Evolutionary conservation across 2,329 filamentous ascomycete genomes (phyloP).

Genomic region (Alternaria brassicicola): DNA sequence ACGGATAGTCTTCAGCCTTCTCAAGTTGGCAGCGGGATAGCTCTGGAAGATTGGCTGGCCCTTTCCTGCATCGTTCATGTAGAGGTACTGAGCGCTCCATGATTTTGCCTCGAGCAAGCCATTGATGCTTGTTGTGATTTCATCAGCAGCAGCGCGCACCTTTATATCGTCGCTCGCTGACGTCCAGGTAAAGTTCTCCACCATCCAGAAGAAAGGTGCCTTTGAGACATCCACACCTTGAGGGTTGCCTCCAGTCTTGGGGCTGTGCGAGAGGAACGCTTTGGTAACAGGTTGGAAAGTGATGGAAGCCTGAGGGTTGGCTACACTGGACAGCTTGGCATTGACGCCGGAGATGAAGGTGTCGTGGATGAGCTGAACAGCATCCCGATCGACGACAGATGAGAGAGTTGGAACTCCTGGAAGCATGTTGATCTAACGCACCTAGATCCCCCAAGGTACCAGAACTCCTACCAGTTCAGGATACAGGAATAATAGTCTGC

Average conservation of each 20-base stretch:
- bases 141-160: conserved; percentile 11
- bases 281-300: conserved; percentile 31
- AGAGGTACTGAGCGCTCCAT: conserved; percentile 16
- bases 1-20: conserved; percentile 36
- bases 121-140: conserved; percentile 18
- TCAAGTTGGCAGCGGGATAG: conserved; percentile 40
- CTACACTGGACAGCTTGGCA: conserved; percentile 4
- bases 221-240: conserved; percentile 22
- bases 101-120: background rate
- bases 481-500: background rate
- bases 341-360: conserved; percentile 17
- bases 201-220: conserved; percentile 27
- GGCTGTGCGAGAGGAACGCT: conserved; percentile 21
- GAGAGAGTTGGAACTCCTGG: conserved; percentile 23
- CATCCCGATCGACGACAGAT: conserved; percentile 18
- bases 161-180: conserved; percentile 12
- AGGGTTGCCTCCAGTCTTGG: conserved; percentile 26
- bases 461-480: background rate
- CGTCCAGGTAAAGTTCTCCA: conserved; percentile 20
- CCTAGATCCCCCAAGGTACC: background rate
- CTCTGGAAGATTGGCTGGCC: conserved; percentile 33
- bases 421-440: background rate
- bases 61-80: conserved; percentile 37
- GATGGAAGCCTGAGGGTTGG: conserved; percentile 16
- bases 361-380: conserved; percentile 24